A percentile compares a stretch with the other conserved stretches of the same genome.
Conservation (phyloP, 495 filamentous ascomycete species). For the Annulohypoxylon stygium region DNA sequence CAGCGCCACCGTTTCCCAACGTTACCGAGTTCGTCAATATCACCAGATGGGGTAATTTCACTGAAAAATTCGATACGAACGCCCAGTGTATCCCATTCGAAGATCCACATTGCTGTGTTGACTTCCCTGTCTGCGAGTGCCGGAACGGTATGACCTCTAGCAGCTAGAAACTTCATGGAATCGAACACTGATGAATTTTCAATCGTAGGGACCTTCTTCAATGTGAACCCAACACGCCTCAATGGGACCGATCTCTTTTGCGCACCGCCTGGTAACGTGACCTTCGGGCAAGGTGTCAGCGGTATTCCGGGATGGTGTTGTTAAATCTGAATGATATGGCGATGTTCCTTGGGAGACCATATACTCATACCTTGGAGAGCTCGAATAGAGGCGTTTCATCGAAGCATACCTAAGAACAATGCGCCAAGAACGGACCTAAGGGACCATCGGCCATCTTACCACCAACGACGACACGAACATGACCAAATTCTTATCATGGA, state of each 20-base stretch:
- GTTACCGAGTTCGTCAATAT: constrained; percentile 16
- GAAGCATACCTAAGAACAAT: neutral
- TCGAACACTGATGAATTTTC: constrained; percentile 1
- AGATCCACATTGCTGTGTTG: constrained; percentile 46
- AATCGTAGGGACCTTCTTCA: constrained; percentile 42
- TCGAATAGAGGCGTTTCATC: neutral
- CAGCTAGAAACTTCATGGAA: neutral
- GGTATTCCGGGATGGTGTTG: constrained; percentile 45
- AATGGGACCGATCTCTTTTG: constrained; percentile 33
- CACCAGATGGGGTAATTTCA: constrained; percentile 3
- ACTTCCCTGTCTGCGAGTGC: constrained; percentile 41
- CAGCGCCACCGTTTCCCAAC: constrained; percentile 20
- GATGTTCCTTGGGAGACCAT: neutral
- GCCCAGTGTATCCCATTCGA: constrained; percentile 44
- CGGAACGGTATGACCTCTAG: constrained; percentile 30
- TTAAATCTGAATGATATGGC: constrained; percentile 8
- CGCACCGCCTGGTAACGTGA: constrained; percentile 32
- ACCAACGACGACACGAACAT: neutral
- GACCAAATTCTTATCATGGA: neutral
- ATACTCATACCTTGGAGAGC: neutral
- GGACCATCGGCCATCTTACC: neutral
- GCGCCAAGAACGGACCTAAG: neutral
- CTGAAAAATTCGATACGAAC: constrained; percentile 1
- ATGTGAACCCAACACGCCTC: constrained; percentile 26
- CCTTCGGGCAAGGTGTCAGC: constrained; percentile 36